Base-by-base conservation (phyloP, 1,139 yeast species). In the Hyphopichia wangnamkhiaoensis region DNA sequence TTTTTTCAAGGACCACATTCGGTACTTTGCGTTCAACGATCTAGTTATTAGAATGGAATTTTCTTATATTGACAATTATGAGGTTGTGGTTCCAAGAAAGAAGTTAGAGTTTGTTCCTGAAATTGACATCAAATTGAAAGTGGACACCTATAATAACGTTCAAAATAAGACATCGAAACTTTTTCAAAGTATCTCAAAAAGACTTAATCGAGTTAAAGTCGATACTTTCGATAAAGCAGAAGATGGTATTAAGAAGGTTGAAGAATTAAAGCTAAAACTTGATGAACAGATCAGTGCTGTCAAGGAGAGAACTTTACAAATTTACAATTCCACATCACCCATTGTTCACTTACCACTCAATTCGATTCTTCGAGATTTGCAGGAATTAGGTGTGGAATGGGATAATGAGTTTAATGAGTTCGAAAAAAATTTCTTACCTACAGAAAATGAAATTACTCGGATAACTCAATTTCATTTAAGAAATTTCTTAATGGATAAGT, bases 361-460 rank as follows among this genome's bases (percentile, higher is more conserved):
- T 54, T 68, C 78, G 0, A 76, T 86, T 2, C 64, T 89, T 18
- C 68, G 95, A 49, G 76, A 76, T 33, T 71, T 93, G 19, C 97
- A 93, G 54, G 91, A 85, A 44, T 67, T 83, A 37, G 94, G 95
- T 4, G 91, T 89, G 18, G 76, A 71, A 35, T 94, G 98, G 98
- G 96, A 93, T 61, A 58, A 65, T 20, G 96, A 86, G 43, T 90
- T 94, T 54, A 75, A 79, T 33, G 87, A 81, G n/a, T 90, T 93
- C 63, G 97, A 88, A 47, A 76, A 76, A 38, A 74, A 72, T 21
- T 93, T 76, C 54, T 76, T 93, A 44, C 98, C 98, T 0, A 82
- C 95, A 13, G 98, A 94, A 59, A 88, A 85, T 54, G 98, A 94
- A 71, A 87, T 94, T 48, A 84, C 96, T 7, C 74, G 90, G 45